Evolutionary conservation across 176 grass and related monocot genomes (phyloP), one percentile per base, ranked within the genome.

Genomic region (Tillandsia fasciculata): DNA sequence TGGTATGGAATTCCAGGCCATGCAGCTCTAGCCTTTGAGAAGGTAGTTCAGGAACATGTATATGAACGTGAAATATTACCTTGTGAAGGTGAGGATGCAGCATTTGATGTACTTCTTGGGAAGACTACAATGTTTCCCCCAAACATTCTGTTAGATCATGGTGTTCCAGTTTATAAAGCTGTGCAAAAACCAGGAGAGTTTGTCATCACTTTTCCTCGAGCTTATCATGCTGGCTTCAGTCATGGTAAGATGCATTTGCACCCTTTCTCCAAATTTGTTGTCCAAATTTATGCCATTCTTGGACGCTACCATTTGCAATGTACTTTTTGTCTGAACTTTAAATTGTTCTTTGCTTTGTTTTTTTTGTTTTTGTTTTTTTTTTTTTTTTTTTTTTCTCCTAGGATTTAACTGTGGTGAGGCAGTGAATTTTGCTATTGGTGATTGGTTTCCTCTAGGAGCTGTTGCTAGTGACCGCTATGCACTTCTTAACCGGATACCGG

Each of bases 121-220:
- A 97, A 97, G 77, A 97, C 94, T 20, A 97, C 94, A 47, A 92
- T 97, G 94, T 97, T 97, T 65, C 94, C 94, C 48, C 94, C 94
- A 49, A 92, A 82, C 79, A 63, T 97, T 65, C 65, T 97, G 65
- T 67, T 97, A 72, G 82, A 87, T 70, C 82, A 87, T 73, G 76
- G 76, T 59, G 84, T 97, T 82, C 94, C 94, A 72, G 86, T 97
- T 66, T 92, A 93, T 75, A 99, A 72, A 83, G 90, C 95, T 33
- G 90, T 99, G 29, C 95, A 99, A 63, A 87, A 85, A 70, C 95
- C 95, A 58, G 95, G 95, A 74, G 95, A 99, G 73, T 99, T 90
- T 64, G 87, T 99, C 50, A 70, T 99, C 69, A 99, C 95, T 56
- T 99, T 99, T 59, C 95, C 95, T 61, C 84, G 90, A 72, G 86